Percentiles rank a stretch among this genome's conserved stretches.
phyloP scores from a whole-genome alignment of 352 stramenopile genomes.

The Thalassiosira allenii region DNA sequence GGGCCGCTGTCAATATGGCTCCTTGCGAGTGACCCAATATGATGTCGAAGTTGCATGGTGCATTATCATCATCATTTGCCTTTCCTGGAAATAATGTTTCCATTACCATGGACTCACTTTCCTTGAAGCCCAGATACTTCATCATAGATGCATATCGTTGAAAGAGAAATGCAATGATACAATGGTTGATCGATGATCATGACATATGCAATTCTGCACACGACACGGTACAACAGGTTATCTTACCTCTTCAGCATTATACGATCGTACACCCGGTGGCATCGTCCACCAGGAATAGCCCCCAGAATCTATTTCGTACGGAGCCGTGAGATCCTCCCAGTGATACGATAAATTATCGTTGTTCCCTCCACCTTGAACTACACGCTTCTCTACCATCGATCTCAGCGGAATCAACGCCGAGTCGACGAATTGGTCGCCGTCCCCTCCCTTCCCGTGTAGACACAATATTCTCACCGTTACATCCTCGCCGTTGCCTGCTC shows the following conservation, averaged over 20 bases:
- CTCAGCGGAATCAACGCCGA: constrained; percentile 23
- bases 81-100: constrained; percentile 42
- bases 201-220: constrained; percentile 12
- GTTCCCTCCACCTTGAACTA: background rate
- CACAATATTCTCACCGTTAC: constrained; percentile 36
- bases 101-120: constrained; percentile 55
- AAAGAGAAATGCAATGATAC: constrained; percentile 1
- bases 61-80: constrained; percentile 4
- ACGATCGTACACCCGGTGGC: constrained; percentile 69
- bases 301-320: constrained; percentile 20
- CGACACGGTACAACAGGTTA: background rate
- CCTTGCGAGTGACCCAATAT: constrained; percentile 81
- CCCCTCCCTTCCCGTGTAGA: constrained; percentile 55
- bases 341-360: constrained; percentile 27
- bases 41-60: constrained; percentile 61
- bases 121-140: constrained; percentile 75
- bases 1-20: constrained; percentile 71
- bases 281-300: constrained; percentile 77
- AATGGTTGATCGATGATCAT: constrained; percentile 2
- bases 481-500: constrained; percentile 1
- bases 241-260: constrained; percentile 63
- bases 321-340: constrained; percentile 44
- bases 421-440: constrained; percentile 38
- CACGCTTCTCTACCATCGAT: constrained; percentile 21
- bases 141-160: background rate